Evolutionary conservation across 129 eudicot species (phyloP), one percentile per base, ranked within the genome.

Genomic region (Flaveria ramosissima): DNA sequence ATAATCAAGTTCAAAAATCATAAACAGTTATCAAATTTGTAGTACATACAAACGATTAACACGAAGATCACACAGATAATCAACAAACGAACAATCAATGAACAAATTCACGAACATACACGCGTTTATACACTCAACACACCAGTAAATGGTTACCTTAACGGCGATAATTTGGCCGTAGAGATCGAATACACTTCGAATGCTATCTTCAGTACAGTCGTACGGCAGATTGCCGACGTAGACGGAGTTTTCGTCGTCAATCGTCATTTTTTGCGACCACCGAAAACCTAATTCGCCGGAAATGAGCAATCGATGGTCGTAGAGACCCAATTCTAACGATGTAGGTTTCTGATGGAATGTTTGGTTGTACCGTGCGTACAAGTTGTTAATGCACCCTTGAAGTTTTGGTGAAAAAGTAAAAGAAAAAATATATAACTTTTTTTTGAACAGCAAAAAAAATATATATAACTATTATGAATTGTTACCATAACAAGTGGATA

Each of bases 191-290:
- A 64, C 86, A 23, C 81, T 64, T 73, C 93, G 97, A 75, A 94
- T 74, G 59, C 72, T 72, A 10, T 85, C 87, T 74, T 94, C 97
- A 72, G 87, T 83, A 72, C 89, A 85, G 71, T 89, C 90, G 89
- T 89, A 89, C 1, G 96, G 89, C 19, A 94, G 84, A 1, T 93
- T 92, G 41, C 98, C 98, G 13, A 94, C 97, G 71, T 94, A 94
- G 39, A 94, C 88, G 69, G 98, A 94, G 76, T 84, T 91, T 1
- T 89, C 89, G 52, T 91, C 98, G 88, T 91, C 93, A 32, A 91
- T 63, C 73, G 97, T 94, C 98, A 94, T 94, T 68, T 32, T 83
- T 20, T 56, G 20, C 56, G 65, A 73, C 41, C 68, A 36, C 68
- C 67, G 2, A 73, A 78, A 53, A 68, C 53, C 21, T 64, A 77